A percentile compares a stretch with the other conserved stretches of the same genome.
phyloP scores from a whole-genome alignment of 768 basidiomycete genomes.

The Tricholomella constricta region DNA sequence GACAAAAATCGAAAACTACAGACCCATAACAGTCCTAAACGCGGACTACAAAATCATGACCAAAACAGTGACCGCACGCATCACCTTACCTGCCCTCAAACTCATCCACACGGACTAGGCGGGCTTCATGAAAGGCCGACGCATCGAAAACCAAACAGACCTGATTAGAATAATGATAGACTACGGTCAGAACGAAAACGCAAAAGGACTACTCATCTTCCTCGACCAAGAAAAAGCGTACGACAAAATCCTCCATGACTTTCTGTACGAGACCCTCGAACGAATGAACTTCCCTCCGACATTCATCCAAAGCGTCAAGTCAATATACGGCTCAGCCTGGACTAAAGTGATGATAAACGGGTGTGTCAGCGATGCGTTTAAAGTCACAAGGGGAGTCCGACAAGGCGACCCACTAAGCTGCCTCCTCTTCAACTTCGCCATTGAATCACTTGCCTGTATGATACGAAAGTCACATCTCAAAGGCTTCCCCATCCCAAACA shows the following conservation, averaged over 20 bases:
- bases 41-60: constrained; percentile 11
- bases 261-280: not conserved
- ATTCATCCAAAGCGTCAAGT: constrained; percentile 16
- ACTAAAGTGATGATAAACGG: constrained; percentile 21
- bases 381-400: constrained; percentile 12
- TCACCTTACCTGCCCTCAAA: not conserved
- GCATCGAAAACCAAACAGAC: not conserved
- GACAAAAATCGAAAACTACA: too few species aligned
- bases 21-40: too few species aligned
- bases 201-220: not conserved
- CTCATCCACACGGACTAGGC: not conserved
- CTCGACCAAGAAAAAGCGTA: too few species aligned
- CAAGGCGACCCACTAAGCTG: constrained; percentile 42
- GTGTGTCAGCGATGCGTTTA: constrained; percentile 9
- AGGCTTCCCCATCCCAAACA: constrained; percentile 23
- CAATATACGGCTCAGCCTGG: constrained; percentile 13
- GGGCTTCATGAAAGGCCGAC: not conserved
- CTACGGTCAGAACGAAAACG: not conserved
- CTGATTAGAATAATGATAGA: not conserved
- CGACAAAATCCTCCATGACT: constrained; percentile 1
- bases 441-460: too few species aligned
- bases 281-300: constrained; percentile 6
- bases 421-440: constrained; percentile 39
- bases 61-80: not conserved
- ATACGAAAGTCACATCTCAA: constrained; percentile 29